Percentiles rank a stretch among this genome's conserved stretches.
phyloP scores from a whole-genome alignment of 2,329 filamentous ascomycete species.

The Volutella citrinella region DNA sequence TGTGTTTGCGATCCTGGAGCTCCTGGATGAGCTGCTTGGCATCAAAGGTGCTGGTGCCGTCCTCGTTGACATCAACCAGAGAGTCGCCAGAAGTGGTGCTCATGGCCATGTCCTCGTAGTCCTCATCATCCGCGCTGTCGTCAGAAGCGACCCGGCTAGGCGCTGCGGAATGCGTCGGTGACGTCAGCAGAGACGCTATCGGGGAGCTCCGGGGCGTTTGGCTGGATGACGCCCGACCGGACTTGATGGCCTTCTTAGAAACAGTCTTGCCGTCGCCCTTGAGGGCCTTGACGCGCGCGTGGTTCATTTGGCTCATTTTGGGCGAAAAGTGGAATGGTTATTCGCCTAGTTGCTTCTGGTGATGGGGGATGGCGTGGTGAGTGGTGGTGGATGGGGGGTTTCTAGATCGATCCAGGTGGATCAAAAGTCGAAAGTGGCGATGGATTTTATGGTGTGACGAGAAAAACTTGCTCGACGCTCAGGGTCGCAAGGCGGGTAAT shows the following conservation, averaged over 20 bases:
- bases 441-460: constrained; percentile 14
- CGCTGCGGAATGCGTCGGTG: constrained; percentile 56
- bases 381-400: constrained; percentile 1
- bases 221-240: constrained; percentile 55
- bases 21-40: constrained; percentile 63
- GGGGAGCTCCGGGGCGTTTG: constrained; percentile 59
- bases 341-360: not conserved
- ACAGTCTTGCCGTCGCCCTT: constrained; percentile 68
- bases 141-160: constrained; percentile 63
- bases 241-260: constrained; percentile 63
- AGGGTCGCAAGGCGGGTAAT: constrained; percentile 7
- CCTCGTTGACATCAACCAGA: constrained; percentile 56
- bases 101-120: constrained; percentile 43
- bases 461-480: constrained; percentile 23
- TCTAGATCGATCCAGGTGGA: too few species aligned
- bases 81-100: constrained; percentile 41
- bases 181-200: constrained; percentile 53
- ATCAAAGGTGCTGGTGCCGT: constrained; percentile 63
- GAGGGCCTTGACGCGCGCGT: constrained; percentile 65
- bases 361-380: too few species aligned
- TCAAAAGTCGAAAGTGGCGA: not conserved
- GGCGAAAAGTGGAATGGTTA: not conserved
- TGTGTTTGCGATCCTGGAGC: constrained; percentile 72
- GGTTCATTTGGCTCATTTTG: constrained; percentile 47
- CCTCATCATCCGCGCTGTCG: constrained; percentile 52